Percentiles rank a stretch among this genome's conserved stretches.
Evolutionary conservation across 2,329 filamentous ascomycete genomes (phyloP).

Genomic region (Paecilomyces dactylethromorphus): DNA sequence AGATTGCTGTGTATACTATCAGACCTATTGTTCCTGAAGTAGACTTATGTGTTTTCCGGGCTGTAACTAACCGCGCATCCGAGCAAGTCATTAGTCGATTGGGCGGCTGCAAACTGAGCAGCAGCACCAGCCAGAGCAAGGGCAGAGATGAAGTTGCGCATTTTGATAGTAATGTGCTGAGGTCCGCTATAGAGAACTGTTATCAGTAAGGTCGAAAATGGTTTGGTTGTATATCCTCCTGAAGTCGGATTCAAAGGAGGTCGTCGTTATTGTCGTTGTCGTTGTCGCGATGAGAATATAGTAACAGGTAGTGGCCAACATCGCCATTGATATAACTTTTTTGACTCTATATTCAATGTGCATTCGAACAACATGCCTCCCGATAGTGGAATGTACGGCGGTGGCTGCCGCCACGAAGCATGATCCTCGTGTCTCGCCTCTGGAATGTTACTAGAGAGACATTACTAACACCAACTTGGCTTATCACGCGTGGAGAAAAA

Average conservation of each 20-base stretch:
- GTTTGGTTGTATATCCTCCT: background rate
- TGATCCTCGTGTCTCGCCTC: background rate
- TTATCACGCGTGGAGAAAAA: background rate
- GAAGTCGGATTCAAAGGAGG: background rate
- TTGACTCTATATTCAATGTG: background rate
- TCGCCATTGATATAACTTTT: background rate
- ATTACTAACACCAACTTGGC: background rate
- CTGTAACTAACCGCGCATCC: background rate
- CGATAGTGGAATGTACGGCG: background rate
- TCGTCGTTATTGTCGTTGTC: background rate
- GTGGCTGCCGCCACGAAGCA: background rate
- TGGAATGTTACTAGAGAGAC: background rate
- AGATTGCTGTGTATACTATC: background rate
- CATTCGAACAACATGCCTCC: background rate
- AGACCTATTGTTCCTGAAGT: background rate
- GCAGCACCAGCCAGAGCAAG: background rate
- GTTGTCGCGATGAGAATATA: background rate
- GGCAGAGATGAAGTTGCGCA: constrained; percentile 1
- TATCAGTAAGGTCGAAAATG: background rate
- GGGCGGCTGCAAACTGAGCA: background rate
- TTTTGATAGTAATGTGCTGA: background rate
- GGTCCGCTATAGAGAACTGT: background rate
- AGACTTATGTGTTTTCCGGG: background rate
- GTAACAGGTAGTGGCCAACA: background rate
- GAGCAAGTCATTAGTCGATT: background rate